Evolutionary conservation across 2,329 filamentous ascomycete species (phyloP).

Genomic region (Didymella keratinophila): DNA sequence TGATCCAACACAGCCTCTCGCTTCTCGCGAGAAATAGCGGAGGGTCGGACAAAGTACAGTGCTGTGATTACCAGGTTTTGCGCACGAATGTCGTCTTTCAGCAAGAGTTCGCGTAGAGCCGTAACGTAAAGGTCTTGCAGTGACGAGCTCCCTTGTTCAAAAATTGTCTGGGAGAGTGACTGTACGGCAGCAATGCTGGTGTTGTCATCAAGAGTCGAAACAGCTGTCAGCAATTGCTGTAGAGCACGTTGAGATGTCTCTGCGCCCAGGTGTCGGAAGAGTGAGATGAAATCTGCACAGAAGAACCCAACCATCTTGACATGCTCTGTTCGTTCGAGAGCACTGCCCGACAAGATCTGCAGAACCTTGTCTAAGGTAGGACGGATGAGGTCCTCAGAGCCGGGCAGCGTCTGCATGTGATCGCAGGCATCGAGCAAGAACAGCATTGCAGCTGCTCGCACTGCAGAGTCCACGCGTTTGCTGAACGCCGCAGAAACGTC

Average conservation of each 20-base stretch:
- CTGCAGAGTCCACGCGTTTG: constrained; percentile 26
- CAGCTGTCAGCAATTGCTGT: constrained; percentile 27
- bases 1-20: constrained; percentile 45
- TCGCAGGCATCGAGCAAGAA: constrained; percentile 42
- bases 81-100: constrained; percentile 15
- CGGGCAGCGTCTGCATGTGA: constrained; percentile 34
- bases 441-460: constrained; percentile 34
- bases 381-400: constrained; percentile 29
- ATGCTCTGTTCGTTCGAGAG: constrained; percentile 28
- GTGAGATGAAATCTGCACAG: constrained; percentile 35
- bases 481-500: constrained; percentile 29
- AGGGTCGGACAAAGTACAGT: constrained; percentile 35
- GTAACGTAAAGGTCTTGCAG: constrained; percentile 33
- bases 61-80: constrained; percentile 26
- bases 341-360: constrained; percentile 27
- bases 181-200: constrained; percentile 20
- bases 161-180: constrained; percentile 34
- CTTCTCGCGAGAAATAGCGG: constrained; percentile 40
- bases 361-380: constrained; percentile 34
- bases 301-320: constrained; percentile 35
- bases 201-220: constrained; percentile 24
- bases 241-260: constrained; percentile 29
- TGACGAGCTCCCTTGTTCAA: constrained; percentile 26
- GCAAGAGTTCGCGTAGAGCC: constrained; percentile 30
- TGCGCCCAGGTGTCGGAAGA: constrained; percentile 33